A percentile compares a stretch with the other conserved stretches of the same genome.
Evolutionary conservation across 2,329 filamentous ascomycete genomes (phyloP).

Genomic region (Neonectria faginata): DNA sequence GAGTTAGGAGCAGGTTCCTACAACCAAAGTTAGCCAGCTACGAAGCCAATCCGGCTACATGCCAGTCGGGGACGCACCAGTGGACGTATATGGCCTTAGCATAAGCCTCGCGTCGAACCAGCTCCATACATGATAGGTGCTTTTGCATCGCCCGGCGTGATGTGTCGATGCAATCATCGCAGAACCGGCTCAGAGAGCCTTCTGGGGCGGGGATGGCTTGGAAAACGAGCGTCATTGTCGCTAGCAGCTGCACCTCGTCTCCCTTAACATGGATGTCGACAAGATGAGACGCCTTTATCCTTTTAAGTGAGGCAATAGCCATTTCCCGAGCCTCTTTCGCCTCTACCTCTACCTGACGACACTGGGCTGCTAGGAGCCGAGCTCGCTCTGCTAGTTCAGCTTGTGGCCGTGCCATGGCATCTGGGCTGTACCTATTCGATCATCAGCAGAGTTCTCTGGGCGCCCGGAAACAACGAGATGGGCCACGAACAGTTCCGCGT

Average conservation of each 20-base stretch:
- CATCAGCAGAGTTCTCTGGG: conserved; percentile 20
- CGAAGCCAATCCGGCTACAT: not conserved
- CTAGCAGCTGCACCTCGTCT: conserved; percentile 61
- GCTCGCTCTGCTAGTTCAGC: conserved; percentile 56
- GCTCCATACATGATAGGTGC: conserved; percentile 59
- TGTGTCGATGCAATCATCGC: conserved; percentile 60
- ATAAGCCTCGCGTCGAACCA: conserved; percentile 55
- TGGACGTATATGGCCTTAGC: conserved; percentile 63
- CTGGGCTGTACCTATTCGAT: conserved; percentile 61
- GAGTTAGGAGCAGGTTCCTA: conserved; percentile 67
- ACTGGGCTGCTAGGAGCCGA: conserved; percentile 53
- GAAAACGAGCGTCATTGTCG: conserved; percentile 64
- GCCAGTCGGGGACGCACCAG: conserved; percentile 54
- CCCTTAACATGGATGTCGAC: conserved; percentile 59
- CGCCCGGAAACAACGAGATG: not conserved
- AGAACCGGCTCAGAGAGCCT: conserved; percentile 58
- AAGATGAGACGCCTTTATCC: conserved; percentile 54
- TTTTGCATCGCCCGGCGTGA: conserved; percentile 61
- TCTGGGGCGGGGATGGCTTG: conserved; percentile 62
- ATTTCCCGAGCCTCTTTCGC: conserved; percentile 51
- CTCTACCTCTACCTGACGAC: conserved; percentile 52
- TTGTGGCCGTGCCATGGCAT: conserved; percentile 55
- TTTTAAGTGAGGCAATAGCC: conserved; percentile 52
- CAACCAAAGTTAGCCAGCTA: conserved; percentile 21
- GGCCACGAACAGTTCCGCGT: conserved; percentile 59